phyloP scores from a whole-genome alignment of 768 basidiomycete genomes.

The Podaxis carcinomalis region DNA sequence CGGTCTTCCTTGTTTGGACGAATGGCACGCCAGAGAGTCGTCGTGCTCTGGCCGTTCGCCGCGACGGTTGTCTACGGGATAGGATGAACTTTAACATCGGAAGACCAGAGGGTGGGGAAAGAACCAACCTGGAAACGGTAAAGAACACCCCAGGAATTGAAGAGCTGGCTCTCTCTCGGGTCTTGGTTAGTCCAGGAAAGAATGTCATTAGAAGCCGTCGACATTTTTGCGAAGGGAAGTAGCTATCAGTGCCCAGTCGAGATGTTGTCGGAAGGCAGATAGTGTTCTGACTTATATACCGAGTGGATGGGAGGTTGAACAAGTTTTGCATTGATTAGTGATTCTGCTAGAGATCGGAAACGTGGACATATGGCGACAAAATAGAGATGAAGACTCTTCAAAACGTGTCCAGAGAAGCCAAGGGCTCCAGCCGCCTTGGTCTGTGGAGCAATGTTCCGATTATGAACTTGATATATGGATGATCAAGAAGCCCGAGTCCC shows the following conservation, averaged over 20 bases:
- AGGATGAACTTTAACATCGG: conserved; percentile 20
- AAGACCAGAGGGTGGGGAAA: background rate
- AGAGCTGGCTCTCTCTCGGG: conserved; percentile 77
- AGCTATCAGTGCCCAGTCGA: conserved; percentile 16
- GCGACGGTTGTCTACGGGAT: conserved; percentile 56
- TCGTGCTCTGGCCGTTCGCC: conserved; percentile 63
- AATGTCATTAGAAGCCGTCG: conserved; percentile 57
- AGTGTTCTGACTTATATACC: conserved; percentile 55
- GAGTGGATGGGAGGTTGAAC: conserved; percentile 40
- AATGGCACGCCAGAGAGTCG: conserved; percentile 77
- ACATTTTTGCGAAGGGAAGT: conserved; percentile 33
- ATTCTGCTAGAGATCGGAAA: conserved; percentile 65
- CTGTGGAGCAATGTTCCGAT: conserved; percentile 72
- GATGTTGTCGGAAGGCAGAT: conserved; percentile 25
- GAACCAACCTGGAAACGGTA: conserved; percentile 73
- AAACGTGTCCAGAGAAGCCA: conserved; percentile 68
- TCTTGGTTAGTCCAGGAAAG: conserved; percentile 88
- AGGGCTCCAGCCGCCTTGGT: conserved; percentile 57
- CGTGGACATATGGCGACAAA: conserved; percentile 67
- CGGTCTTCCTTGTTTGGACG: conserved; percentile 85
- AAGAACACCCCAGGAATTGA: conserved; percentile 75
- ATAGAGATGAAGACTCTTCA: conserved; percentile 69
- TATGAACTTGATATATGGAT: conserved; percentile 46
- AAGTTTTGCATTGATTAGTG: conserved; percentile 46
- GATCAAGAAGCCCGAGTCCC: conserved; percentile 70